Evolutionary conservation across 495 filamentous ascomycete genomes (phyloP).

Genomic region (Chaetomium tenue): DNA sequence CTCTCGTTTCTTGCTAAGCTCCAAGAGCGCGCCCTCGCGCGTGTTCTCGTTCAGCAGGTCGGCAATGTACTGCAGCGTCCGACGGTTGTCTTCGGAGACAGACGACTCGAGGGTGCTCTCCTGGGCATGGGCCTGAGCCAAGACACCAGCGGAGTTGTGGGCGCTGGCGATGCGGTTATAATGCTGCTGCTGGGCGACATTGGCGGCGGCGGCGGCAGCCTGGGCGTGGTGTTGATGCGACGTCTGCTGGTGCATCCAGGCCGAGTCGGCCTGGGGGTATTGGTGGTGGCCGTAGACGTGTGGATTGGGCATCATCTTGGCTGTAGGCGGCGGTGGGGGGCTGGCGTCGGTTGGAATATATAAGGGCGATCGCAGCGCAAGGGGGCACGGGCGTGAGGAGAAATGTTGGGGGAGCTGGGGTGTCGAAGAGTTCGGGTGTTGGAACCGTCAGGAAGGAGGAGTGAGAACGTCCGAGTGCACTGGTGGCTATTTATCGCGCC

Average conservation of each 20-base stretch:
- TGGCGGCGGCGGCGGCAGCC: conserved; percentile 58
- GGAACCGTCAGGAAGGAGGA: background rate
- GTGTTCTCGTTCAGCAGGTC: conserved; percentile 86
- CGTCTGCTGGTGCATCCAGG: conserved; percentile 72
- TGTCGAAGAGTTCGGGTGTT: background rate
- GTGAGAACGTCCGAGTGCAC: too few relatives aligned
- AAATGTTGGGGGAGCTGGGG: too few relatives aligned
- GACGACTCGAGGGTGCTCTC: conserved; percentile 51
- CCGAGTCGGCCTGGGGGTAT: conserved; percentile 69
- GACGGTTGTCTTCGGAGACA: conserved; percentile 87
- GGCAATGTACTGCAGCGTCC: conserved; percentile 88
- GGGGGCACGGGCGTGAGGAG: too few relatives aligned
- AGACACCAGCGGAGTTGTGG: conserved; percentile 51
- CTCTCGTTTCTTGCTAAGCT: conserved; percentile 97
- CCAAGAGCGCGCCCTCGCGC: conserved; percentile 85
- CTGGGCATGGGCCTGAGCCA: conserved; percentile 57
- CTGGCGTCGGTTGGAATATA: background rate
- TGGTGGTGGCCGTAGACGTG: conserved; percentile 66
- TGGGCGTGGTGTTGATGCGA: conserved; percentile 60
- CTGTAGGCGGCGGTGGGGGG: background rate
- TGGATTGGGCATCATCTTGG: conserved; percentile 44
- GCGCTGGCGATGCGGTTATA: conserved; percentile 72
- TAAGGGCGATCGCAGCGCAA: background rate
- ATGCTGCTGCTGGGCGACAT: conserved; percentile 70
- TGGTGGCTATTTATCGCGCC: conserved; percentile 23